These are phyloP conservation scores for Hymenoscyphus scutula DNA, from an alignment of 2,329 filamentous ascomycete genomes.

Conservation along the genomic window DNA sequence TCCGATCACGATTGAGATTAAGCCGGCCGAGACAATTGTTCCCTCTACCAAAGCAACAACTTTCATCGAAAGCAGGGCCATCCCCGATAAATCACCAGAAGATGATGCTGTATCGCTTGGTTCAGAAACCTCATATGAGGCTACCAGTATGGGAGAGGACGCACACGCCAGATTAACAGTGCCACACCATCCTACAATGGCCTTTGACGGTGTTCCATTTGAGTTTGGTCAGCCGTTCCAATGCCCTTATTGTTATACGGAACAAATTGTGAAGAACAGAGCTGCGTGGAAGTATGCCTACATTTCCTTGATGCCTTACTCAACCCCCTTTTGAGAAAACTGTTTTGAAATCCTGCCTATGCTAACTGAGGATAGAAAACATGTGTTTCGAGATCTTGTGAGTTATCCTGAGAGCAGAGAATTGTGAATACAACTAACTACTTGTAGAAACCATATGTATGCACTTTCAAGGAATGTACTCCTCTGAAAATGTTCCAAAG, in stretches of 20 bases:
- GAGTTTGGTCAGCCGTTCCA: constrained; percentile 27
- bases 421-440: background rate
- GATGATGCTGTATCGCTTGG: constrained; percentile 21
- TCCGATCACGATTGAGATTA: background rate
- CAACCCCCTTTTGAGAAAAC: no score
- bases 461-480: constrained; percentile 37
- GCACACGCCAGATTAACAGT: constrained; percentile 17
- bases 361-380: constrained; percentile 23
- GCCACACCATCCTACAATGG: constrained; percentile 24
- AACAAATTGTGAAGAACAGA: constrained; percentile 23
- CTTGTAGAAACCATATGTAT: constrained; percentile 35
- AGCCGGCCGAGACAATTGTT: constrained; percentile 12
- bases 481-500: constrained; percentile 31
- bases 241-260: constrained; percentile 28
- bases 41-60: constrained; percentile 29
- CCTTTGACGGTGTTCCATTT: constrained; percentile 26
- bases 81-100: constrained; percentile 5
- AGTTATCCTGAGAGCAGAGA: background rate
- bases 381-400: constrained; percentile 37
- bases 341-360: background rate
- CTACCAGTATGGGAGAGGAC: constrained; percentile 18
- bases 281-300: constrained; percentile 26
- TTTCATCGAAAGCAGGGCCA: constrained; percentile 19
- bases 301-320: background rate
- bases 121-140: constrained; percentile 30